Base-by-base conservation (phyloP, 805 yeast species). In the Pichia nanzhaoensis region DNA sequence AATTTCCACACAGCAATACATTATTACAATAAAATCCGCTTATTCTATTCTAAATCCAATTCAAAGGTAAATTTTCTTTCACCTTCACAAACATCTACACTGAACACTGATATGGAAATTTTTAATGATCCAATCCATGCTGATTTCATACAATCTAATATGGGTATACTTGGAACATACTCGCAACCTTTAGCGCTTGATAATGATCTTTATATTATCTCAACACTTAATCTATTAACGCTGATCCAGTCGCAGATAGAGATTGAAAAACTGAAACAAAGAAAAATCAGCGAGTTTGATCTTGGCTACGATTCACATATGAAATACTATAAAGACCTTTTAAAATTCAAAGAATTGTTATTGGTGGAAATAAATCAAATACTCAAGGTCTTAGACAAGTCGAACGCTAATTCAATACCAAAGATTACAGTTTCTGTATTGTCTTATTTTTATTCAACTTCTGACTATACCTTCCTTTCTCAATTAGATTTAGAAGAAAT, bases 1-100 rank as follows among this genome's bases (percentile, higher is more conserved):
- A 63, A 70, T 18, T 44, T 66, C 4, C 55, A 57, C 17, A 56
- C 62, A 1, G 69, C 78, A 1, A 65, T 68, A 43, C 65, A 63
- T 45, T 70, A 70, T 47, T 71, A 66, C 48, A 44, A 57, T 31
- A 64, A 66, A 44, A 65, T 68, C 4, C 39, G 28, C 10, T 21
- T 19, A 20, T 19, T 27, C 16, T 36, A 22, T 38, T 38, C 10
- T 8, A 22, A 36, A 27, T 28, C 45, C n/a, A 30, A 17, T 19
- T 18, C 13, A 30, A 30, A 30, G n/a, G n/a, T 30, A 14, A 18
- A 33, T 22, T 5, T 20, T 16, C 17, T 18, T 9, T 27, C 40
- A 13, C 13, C 40, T 3, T 17, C 22, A 4, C 37, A 30, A 9
- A 12, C 21, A 6, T 6, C 19, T 10, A 12, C 24, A 18, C 5